These are phyloP conservation scores for Anisogramma anomala DNA, from an alignment of 2,329 filamentous ascomycete genomes.

Conservation along the genomic window DNA sequence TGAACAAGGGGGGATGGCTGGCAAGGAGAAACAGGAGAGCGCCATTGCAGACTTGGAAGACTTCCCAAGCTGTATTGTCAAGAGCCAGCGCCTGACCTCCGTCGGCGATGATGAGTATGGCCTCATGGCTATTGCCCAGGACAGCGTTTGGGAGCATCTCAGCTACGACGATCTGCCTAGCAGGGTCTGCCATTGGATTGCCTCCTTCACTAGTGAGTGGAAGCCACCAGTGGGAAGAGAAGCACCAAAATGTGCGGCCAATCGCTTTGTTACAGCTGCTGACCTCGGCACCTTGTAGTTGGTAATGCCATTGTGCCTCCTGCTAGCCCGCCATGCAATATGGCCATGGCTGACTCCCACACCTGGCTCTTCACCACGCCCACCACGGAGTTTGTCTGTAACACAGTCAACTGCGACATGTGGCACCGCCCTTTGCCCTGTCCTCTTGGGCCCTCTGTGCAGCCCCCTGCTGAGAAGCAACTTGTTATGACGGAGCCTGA, in stretches of 20 bases:
- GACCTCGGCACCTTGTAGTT: neutral
- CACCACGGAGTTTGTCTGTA: conserved; percentile 4
- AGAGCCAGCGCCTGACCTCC: neutral
- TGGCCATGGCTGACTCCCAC: neutral
- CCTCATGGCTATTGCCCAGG: neutral
- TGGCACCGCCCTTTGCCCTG: too few relatives aligned
- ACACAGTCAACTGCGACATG: neutral
- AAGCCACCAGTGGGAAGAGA: too few relatives aligned
- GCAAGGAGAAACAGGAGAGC: neutral
- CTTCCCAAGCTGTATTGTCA: conserved; percentile 7
- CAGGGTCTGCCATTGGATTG: conserved; percentile 3
- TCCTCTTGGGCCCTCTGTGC: too few relatives aligned
- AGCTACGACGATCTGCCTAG: neutral
- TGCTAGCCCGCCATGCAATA: neutral
- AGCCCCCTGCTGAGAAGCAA: neutral
- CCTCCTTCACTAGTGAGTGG: conserved; percentile 5
- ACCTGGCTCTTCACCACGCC: conserved; percentile 9
- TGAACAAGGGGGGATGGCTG: too few relatives aligned
- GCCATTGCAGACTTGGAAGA: conserved; percentile 1
- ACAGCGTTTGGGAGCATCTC: neutral
- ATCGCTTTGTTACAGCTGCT: neutral
- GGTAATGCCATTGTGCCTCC: neutral
- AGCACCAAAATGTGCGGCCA: too few relatives aligned
- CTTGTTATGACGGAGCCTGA: conserved; percentile 5
- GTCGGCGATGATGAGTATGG: neutral